phyloP scores from a whole-genome alignment of 345 rosid genomes.

The Dipteronia sinensis region DNA sequence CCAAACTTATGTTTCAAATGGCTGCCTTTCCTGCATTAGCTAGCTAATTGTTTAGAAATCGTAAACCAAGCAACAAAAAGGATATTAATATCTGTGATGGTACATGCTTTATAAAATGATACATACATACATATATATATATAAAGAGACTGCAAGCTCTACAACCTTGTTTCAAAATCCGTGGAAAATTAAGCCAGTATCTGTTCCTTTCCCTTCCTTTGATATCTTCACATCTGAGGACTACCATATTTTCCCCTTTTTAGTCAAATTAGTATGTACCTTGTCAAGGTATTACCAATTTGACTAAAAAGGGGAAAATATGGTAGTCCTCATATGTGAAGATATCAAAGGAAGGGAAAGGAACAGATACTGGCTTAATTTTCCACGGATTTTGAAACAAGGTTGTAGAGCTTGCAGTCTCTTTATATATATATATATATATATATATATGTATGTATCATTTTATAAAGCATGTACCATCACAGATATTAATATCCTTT shows the following conservation, averaged over 20 bases:
- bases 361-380: background rate
- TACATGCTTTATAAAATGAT: background rate
- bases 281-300: background rate
- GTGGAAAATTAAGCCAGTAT: background rate
- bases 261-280: no score
- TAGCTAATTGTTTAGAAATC: background rate
- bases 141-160: background rate
- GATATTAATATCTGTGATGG: background rate
- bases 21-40: background rate
- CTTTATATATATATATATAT: no score
- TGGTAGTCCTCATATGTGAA: background rate
- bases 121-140: no score
- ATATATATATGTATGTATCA: no score
- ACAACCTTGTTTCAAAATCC: background rate
- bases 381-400: background rate
- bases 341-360: background rate
- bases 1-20: background rate
- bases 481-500: background rate
- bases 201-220: background rate
- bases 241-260: background rate
- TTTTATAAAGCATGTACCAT: background rate
- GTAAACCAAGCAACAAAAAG: background rate
- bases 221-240: background rate
- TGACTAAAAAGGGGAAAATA: background rate
- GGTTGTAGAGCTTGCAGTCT: background rate